phyloP scores from a whole-genome alignment of 2,329 filamentous ascomycete genomes.

The Fusarium sp. region DNA sequence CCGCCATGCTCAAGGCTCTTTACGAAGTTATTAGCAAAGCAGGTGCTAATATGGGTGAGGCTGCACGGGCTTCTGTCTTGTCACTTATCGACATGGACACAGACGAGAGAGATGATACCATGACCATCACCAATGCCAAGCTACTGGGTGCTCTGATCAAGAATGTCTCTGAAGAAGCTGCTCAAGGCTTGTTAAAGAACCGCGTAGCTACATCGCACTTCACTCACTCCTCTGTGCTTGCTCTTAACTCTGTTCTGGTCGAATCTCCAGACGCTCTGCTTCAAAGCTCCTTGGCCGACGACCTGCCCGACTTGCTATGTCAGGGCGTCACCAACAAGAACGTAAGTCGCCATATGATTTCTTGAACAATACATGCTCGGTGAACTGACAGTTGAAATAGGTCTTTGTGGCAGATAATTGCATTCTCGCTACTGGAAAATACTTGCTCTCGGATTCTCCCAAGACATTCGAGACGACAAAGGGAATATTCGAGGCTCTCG shows the following conservation, averaged over 20 bases:
- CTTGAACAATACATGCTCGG: background rate
- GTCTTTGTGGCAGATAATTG: slow-evolving; percentile 89
- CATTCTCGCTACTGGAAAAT: slow-evolving; percentile 91
- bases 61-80: slow-evolving; percentile 87
- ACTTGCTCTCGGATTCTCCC: slow-evolving; percentile 76
- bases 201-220: slow-evolving; percentile 83
- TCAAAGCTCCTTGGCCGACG: slow-evolving; percentile 74
- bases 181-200: slow-evolving; percentile 70
- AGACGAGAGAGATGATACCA: slow-evolving; percentile 79
- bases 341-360: slow-evolving; percentile 63
- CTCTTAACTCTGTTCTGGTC: slow-evolving; percentile 87
- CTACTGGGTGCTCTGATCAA: slow-evolving; percentile 91
- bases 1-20: slow-evolving; percentile 95
- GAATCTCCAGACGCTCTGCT: slow-evolving; percentile 81
- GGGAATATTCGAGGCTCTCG: slow-evolving; percentile 82
- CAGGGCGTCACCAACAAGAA: slow-evolving; percentile 83
- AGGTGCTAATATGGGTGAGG: slow-evolving; percentile 92
- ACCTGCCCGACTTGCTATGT: slow-evolving; percentile 81
- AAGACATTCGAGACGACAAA: slow-evolving; percentile 83
- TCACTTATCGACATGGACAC: slow-evolving; percentile 87
- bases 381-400: slow-evolving; percentile 55
- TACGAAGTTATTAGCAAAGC: slow-evolving; percentile 98
- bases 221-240: slow-evolving; percentile 83
- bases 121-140: slow-evolving; percentile 91
- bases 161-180: slow-evolving; percentile 81